Percentiles rank a stretch among this genome's conserved stretches.
Evolutionary conservation across 805 yeast genomes (phyloP).

Genomic region (Candida succiphila): DNA sequence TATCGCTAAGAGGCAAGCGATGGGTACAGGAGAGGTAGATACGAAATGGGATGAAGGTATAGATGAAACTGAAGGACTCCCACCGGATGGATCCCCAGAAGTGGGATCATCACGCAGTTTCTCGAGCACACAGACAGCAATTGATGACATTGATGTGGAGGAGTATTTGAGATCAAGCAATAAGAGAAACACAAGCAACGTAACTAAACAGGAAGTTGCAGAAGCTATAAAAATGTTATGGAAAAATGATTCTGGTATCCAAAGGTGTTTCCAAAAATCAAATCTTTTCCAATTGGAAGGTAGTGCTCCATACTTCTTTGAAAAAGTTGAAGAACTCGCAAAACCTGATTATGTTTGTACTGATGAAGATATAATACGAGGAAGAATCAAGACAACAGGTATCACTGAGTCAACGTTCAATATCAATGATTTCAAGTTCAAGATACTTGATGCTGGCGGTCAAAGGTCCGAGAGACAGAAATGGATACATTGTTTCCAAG

Average conservation of each 20-base stretch:
- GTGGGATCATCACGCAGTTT: conserved; percentile 35
- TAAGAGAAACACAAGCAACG: background rate
- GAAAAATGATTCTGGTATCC: conserved; percentile 60
- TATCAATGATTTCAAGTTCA: conserved; percentile 54
- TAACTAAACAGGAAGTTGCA: conserved; percentile 47
- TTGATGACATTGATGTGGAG: conserved; percentile 8
- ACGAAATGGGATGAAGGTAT: conserved; percentile 9
- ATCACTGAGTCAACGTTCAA: conserved; percentile 78
- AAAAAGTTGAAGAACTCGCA: conserved; percentile 56
- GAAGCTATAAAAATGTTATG: conserved; percentile 62
- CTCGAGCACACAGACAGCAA: conserved; percentile 38
- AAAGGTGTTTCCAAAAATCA: conserved; percentile 43
- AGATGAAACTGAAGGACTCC: background rate
- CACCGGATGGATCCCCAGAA: background rate
- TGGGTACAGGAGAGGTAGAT: conserved; percentile 39
- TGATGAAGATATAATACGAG: conserved; percentile 79
- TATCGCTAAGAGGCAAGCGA: conserved; percentile 37
- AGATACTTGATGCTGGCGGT: conserved; percentile 93
- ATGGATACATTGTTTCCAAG: conserved; percentile 93
- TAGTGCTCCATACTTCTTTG: conserved; percentile 74
- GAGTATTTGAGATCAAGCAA: background rate
- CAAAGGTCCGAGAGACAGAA: conserved; percentile 85
- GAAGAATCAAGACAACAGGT: conserved; percentile 93
- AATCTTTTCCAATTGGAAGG: conserved; percentile 82
- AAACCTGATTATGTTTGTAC: conserved; percentile 56